phyloP scores from a whole-genome alignment of 768 basidiomycete genomes.

The Chiua virens region DNA sequence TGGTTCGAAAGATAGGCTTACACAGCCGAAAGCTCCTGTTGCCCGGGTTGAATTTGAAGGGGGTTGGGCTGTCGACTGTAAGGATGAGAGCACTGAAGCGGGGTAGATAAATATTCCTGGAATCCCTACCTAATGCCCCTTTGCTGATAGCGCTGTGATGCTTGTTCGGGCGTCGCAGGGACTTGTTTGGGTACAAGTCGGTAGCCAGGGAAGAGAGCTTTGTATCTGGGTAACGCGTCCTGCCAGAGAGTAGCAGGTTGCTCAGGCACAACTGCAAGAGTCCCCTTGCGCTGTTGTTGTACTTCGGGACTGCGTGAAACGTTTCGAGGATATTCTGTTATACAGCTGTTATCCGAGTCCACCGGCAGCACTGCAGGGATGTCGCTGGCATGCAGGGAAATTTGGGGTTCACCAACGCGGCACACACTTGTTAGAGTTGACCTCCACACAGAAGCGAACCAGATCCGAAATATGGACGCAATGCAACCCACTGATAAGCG shows the following conservation, averaged over 20 bases:
- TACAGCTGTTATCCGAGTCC: background rate
- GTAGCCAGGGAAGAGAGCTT: background rate
- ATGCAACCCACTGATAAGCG: background rate
- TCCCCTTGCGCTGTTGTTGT: background rate
- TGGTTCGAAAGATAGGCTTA: background rate
- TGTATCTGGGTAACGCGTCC: background rate
- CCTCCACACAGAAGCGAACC: slow-evolving; percentile 2
- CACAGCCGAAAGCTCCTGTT: slow-evolving; percentile 3
- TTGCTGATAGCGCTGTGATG: slow-evolving; percentile 10
- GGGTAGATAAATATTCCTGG: too few relatives aligned
- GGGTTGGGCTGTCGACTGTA: background rate
- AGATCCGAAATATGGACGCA: background rate
- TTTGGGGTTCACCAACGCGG: background rate
- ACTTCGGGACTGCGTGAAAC: background rate
- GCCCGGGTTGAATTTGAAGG: slow-evolving; percentile 5
- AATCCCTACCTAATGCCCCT: slow-evolving; percentile 1
- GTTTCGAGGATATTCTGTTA: too few relatives aligned
- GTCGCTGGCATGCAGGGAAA: background rate
- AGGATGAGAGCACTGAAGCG: background rate
- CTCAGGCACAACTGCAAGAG: slow-evolving; percentile 7
- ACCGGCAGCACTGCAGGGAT: background rate
- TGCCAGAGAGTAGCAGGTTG: slow-evolving; percentile 1
- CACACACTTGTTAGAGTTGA: background rate
- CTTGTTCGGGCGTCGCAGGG: slow-evolving; percentile 11
- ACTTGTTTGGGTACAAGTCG: background rate